Conservation (phyloP, 108 stramenopile species). For the Cyclotella distinguenda region DNA sequence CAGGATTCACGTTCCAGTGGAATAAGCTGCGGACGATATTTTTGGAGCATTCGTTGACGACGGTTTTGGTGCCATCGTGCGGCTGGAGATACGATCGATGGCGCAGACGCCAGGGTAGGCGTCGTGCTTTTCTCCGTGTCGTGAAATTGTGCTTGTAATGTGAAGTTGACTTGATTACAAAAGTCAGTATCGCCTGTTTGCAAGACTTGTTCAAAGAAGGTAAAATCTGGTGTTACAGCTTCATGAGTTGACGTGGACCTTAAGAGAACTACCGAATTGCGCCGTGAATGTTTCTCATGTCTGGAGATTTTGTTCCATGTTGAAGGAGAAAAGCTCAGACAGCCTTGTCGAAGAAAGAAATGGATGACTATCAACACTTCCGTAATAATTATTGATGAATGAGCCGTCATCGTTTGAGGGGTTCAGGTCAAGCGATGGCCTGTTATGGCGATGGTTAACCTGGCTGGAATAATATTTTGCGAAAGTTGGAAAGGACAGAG, state of each 20-base stretch:
- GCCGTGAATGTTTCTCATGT: not conserved
- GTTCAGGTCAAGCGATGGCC: no score
- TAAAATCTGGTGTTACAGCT: no score
- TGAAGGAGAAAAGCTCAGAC: constrained; percentile 1
- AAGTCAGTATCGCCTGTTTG: no score
- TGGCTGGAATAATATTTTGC: no score
- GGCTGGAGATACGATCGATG: constrained; percentile 34
- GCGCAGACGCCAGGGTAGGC: not conserved
- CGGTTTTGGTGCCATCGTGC: constrained; percentile 72
- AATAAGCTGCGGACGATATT: constrained; percentile 55
- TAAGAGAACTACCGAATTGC: not conserved
- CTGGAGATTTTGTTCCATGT: not conserved
- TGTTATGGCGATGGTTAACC: no score
- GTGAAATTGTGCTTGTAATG: not conserved
- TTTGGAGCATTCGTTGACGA: constrained; percentile 61
- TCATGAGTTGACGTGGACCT: not conserved
- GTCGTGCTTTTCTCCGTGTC: not conserved
- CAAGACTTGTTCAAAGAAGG: no score
- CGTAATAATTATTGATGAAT: no score
- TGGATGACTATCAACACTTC: no score
- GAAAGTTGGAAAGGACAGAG: no score
- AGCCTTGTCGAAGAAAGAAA: no score
- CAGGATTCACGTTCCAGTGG: constrained; percentile 53
- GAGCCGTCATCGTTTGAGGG: no score
- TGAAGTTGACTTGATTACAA: no score